Percentiles rank a stretch among this genome's conserved stretches.
Evolutionary conservation across 192 early-diverging fungal genomes (phyloP).

Genomic region (Linnemannia exigua): DNA sequence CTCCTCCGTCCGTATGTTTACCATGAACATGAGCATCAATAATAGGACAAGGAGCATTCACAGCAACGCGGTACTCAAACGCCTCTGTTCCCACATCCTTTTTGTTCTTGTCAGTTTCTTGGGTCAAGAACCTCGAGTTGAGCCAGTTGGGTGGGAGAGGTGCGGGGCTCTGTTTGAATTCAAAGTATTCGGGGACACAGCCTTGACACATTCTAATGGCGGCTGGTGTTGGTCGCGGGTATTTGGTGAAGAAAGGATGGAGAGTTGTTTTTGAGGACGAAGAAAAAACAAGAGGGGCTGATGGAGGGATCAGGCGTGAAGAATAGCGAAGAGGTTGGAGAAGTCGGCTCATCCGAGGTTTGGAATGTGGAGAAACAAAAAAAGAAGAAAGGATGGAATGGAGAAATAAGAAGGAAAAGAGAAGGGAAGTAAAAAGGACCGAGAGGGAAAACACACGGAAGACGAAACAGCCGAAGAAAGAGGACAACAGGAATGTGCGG

Average conservation of each 20-base stretch:
- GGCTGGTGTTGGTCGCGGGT: no score
- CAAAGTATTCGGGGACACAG: constrained; percentile 28
- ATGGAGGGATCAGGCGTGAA: not conserved
- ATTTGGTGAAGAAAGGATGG: not conserved
- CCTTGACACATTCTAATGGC: constrained; percentile 55
- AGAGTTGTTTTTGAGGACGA: no score
- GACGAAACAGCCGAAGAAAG: not conserved
- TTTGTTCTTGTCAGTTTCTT: not conserved
- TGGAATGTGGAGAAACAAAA: not conserved
- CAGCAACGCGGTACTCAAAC: constrained; percentile 22
- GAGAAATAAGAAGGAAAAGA: not conserved
- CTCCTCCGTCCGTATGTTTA: not conserved
- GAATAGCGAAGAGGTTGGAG: not conserved
- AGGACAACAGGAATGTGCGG: not conserved
- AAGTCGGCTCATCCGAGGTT: not conserved
- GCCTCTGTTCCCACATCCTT: not conserved
- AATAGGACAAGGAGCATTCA: constrained; percentile 41
- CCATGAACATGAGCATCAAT: constrained; percentile 61
- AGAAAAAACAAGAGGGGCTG: no score
- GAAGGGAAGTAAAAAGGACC: not conserved
- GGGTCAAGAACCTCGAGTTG: constrained; percentile 29
- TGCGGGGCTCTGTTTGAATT: constrained; percentile 41
- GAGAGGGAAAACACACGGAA: not conserved
- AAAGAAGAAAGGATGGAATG: not conserved
- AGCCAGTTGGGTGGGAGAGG: constrained; percentile 23